Base-by-base conservation (phyloP, 192 early-diverging fungal species). In the Ramicandelaber brevisporus region DNA sequence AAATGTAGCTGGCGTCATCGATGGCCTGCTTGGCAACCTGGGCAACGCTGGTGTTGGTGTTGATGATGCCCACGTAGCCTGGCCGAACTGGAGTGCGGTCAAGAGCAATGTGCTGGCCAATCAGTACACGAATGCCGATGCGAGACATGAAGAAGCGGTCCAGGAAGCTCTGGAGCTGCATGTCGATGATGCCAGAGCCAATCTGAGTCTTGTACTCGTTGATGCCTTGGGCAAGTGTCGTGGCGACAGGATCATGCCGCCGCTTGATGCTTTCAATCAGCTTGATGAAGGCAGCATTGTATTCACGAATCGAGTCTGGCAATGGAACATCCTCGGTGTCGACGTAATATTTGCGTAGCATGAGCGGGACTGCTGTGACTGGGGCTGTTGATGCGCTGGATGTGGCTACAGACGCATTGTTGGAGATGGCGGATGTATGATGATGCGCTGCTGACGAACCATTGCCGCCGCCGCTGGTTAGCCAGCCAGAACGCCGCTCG, bases 41-140 rank as follows among this genome's bases (percentile, higher is more conserved):
- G 3, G 61, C 48, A 20, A 96, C 56, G 28, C 60, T 74, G 4
- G 84, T 90, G 33, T 63, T 64, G 4, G 85, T 90, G 51, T 82
- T 85, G 34, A 96, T 90, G 30, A 96, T 79, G 21, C 89, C 89
- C 0, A 89, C 85, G 36, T 82, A 87, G 33, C 61, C 53, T 9
- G 48, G 42, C 6, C 62, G 68, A 29, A 13, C 8, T 9, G 38
- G 12, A 13, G 9, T 25, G n/a, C n/a, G 24, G 48, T 71, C 63
- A 11, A 78, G 44, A 36, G 72, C 65, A 24, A 71, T 63, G 36
- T 82, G 78, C 40, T 82, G 72, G 29, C 76, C 88, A 40, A 96
- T 85, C 29, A 96, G 61, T 78, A 90, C 85, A 27, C 89, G 73
- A 44, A 96, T 90, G n/a, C 89, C 89, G 36, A 95, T 95, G 30